These are phyloP conservation scores for Lachancea lanzarotensis DNA, from an alignment of 805 yeast genomes.

Conservation along the genomic window DNA sequence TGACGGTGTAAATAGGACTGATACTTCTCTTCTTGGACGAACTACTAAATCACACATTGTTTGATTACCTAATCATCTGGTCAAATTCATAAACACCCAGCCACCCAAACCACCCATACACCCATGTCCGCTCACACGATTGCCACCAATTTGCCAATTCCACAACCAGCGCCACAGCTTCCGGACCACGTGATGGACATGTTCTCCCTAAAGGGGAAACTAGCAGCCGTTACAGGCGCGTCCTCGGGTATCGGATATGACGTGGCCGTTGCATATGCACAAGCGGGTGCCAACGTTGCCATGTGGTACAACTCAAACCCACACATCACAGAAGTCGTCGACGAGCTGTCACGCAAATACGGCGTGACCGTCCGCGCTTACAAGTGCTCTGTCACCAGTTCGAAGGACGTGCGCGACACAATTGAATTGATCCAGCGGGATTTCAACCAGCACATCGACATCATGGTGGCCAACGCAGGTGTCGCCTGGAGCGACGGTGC, in stretches of 20 bases:
- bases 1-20: too few relatives aligned
- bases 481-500: constrained; percentile 72
- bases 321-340: constrained; percentile 28
- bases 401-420: constrained; percentile 22
- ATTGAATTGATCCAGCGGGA: constrained; percentile 44
- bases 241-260: constrained; percentile 78
- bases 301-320: constrained; percentile 59
- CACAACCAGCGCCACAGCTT: constrained; percentile 47
- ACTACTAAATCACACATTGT: too few relatives aligned
- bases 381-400: constrained; percentile 26
- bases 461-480: constrained; percentile 90
- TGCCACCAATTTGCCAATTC: constrained; percentile 29
- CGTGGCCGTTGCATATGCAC: constrained; percentile 75
- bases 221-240: constrained; percentile 80
- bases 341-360: constrained; percentile 42
- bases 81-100: neutral
- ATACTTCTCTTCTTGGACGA: too few relatives aligned
- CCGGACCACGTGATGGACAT: constrained; percentile 53
- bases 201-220: constrained; percentile 74
- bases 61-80: neutral
- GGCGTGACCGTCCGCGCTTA: constrained; percentile 56
- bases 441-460: constrained; percentile 65
- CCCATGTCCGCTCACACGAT: constrained; percentile 12
- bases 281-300: constrained; percentile 82
- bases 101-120: neutral